Conservation (phyloP, 164 flowering plant species). For the Vitis rotundifolia region DNA sequence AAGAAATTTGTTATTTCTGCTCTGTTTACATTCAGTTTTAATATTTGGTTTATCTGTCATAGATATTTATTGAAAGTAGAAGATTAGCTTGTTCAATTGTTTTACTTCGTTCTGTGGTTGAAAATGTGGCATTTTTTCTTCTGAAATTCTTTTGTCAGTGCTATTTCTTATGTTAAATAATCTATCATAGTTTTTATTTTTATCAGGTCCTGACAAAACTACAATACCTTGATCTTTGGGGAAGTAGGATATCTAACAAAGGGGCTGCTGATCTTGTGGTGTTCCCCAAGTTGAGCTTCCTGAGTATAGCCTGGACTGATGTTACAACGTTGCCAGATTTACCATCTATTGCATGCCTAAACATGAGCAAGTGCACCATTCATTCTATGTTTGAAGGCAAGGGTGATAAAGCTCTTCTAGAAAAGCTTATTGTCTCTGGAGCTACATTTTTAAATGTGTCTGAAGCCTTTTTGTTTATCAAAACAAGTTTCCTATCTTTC, state of each 20-base stretch:
- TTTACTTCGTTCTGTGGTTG: background rate
- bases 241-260: slow-evolving; percentile 68
- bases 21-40: background rate
- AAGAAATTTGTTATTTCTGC: background rate
- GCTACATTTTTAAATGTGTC: slow-evolving; percentile 42
- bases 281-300: slow-evolving; percentile 62
- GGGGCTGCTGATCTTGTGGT: slow-evolving; percentile 50
- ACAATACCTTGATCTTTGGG: slow-evolving; percentile 86
- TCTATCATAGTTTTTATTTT: slow-evolving; percentile 5
- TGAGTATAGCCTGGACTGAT: slow-evolving; percentile 90
- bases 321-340: slow-evolving; percentile 64
- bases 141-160: background rate
- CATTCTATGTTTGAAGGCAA: slow-evolving; percentile 42
- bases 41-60: background rate
- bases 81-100: background rate
- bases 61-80: background rate
- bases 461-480: slow-evolving; percentile 42
- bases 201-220: slow-evolving; percentile 65
- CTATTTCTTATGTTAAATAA: slow-evolving; percentile 1
- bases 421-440: slow-evolving; percentile 56
- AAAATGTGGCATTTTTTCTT: background rate
- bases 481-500: slow-evolving; percentile 35
- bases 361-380: slow-evolving; percentile 82
- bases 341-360: slow-evolving; percentile 55
- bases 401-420: slow-evolving; percentile 43